A percentile compares a stretch with the other conserved stretches of the same genome.
Conservation (phyloP, 2,329 filamentous ascomycete species). For the Aspergillus felis region DNA sequence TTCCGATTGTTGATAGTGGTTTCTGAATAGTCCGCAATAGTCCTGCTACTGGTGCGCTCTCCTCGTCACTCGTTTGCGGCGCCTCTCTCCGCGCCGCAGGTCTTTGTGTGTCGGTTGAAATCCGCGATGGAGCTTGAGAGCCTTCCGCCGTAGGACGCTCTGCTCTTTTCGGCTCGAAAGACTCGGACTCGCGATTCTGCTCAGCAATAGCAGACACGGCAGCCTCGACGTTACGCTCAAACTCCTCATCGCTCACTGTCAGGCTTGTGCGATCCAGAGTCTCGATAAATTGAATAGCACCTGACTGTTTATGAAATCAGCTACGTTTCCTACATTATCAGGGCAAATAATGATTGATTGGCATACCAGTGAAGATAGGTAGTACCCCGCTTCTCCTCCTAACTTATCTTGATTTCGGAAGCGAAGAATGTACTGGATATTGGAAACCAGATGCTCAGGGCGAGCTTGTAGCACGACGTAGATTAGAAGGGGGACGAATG, state of each 20-base stretch:
- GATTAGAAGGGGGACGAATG: conserved; percentile 91
- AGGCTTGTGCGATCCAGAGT: conserved; percentile 90
- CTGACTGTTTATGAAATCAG: conserved; percentile 38
- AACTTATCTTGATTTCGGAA: conserved; percentile 98
- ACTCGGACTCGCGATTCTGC: conserved; percentile 64
- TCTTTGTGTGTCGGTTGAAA: conserved; percentile 58
- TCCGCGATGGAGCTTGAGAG: conserved; percentile 57
- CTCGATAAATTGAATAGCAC: conserved; percentile 94
- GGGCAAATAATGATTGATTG: neutral
- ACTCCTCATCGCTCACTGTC: conserved; percentile 91
- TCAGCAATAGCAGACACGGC: conserved; percentile 95
- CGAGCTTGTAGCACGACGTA: conserved; percentile 94
- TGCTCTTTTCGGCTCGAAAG: conserved; percentile 34
- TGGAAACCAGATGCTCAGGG: conserved; percentile 91
- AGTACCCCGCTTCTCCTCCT: conserved; percentile 95
- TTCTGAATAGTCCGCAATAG: conserved; percentile 86
- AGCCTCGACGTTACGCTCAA: conserved; percentile 92
- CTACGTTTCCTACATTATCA: neutral
- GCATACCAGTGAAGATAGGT: conserved; percentile 82
- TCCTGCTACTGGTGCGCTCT: conserved; percentile 77
- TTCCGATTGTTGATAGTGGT: conserved; percentile 84
- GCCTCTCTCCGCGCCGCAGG: conserved; percentile 39
- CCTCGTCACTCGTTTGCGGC: conserved; percentile 55
- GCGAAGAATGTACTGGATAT: conserved; percentile 94
- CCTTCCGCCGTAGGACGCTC: conserved; percentile 50